A percentile compares a stretch with the other conserved stretches of the same genome.
Evolutionary conservation across 1,284 basidiomycete genomes (phyloP).

Genomic region (Caloboletus firmus): DNA sequence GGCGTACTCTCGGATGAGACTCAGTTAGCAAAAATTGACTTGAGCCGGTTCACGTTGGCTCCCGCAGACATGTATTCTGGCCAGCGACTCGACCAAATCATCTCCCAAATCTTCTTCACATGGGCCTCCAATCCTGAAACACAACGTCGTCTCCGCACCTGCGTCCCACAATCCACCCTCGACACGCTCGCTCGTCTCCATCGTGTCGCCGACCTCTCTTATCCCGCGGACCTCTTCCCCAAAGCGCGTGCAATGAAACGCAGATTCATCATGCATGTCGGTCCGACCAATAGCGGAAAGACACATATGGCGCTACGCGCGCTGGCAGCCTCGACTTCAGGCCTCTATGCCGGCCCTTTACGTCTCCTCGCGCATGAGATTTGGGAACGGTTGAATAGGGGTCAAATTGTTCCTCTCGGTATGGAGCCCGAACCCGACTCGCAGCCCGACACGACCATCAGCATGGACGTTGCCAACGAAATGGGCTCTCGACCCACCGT

Average conservation of each 20-base stretch:
- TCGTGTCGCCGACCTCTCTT: no score
- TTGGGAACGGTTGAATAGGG: conserved; percentile 88
- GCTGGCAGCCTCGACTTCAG: conserved; percentile 45
- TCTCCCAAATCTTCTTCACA: not conserved
- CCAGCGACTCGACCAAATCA: not conserved
- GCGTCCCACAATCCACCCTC: no score
- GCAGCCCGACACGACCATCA: no score
- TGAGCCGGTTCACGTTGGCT: conserved; percentile 25
- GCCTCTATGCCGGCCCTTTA: conserved; percentile 90
- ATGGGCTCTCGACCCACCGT: conserved; percentile 31
- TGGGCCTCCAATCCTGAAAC: not conserved
- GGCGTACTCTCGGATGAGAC: conserved; percentile 25
- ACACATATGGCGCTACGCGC: not conserved
- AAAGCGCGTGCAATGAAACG: conserved; percentile 1
- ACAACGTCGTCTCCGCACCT: no score
- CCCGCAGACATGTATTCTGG: not conserved
- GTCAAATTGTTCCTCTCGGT: conserved; percentile 74
- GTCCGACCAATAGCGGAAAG: not conserved
- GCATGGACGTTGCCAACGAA: conserved; percentile 36
- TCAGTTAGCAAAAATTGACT: not conserved
- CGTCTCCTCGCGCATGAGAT: conserved; percentile 95
- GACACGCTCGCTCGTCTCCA: no score
- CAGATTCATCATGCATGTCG: not conserved
- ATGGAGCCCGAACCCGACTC: conserved; percentile 35
- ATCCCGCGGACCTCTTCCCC: no score